A percentile compares a stretch with the other conserved stretches of the same genome.
Conservation (phyloP, 345 rosid species). For the Eucalyptus regnans region DNA sequence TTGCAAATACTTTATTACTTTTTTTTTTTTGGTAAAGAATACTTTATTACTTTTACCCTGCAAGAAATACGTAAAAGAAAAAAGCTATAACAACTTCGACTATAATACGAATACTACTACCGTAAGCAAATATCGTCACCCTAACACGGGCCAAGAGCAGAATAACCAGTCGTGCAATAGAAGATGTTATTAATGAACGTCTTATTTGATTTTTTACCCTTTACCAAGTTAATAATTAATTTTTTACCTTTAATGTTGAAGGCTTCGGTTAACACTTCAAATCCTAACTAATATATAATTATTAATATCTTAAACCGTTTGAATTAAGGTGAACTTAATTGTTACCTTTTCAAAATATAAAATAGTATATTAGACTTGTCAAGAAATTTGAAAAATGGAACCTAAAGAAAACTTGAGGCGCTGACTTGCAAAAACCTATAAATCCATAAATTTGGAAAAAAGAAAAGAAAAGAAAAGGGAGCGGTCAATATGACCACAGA, state of each 20-base stretch:
- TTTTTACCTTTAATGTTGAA: background rate
- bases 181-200: background rate
- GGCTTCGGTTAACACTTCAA: background rate
- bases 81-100: background rate
- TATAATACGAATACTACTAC: background rate
- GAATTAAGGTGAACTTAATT: background rate
- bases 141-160: background rate
- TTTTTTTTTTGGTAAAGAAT: background rate
- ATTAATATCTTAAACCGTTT: background rate
- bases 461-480: background rate
- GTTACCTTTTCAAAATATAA: background rate
- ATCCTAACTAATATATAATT: background rate
- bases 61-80: background rate
- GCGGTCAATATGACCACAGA: background rate
- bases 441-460: background rate
- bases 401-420: background rate
- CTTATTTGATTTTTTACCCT: background rate
- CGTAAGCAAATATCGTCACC: background rate
- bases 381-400: background rate
- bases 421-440: background rate
- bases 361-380: background rate
- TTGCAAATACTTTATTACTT: background rate
- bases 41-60: background rate
- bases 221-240: background rate
- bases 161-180: background rate